These are phyloP conservation scores for Globomyces sp. DNA, from an alignment of 371 early-diverging fungal genomes.

Conservation along the genomic window DNA sequence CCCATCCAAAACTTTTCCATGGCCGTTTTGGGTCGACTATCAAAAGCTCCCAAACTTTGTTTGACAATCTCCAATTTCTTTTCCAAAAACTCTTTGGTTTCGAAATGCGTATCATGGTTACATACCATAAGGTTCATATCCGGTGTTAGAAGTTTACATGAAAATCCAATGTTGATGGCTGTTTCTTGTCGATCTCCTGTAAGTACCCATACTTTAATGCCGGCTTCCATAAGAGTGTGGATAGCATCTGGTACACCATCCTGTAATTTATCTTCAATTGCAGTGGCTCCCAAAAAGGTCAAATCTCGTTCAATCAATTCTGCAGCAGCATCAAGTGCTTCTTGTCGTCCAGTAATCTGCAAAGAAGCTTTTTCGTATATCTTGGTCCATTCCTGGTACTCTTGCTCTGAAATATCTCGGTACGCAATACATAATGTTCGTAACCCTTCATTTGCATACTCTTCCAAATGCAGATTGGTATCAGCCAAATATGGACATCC, in stretches of 20 bases:
- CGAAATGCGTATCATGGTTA: slow-evolving; percentile 55
- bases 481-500: slow-evolving; percentile 37
- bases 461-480: slow-evolving; percentile 46
- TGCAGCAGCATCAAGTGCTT: slow-evolving; percentile 72
- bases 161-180: slow-evolving; percentile 91
- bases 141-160: slow-evolving; percentile 65
- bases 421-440: slow-evolving; percentile 83
- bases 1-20: slow-evolving; percentile 16
- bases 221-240: slow-evolving; percentile 87
- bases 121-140: slow-evolving; percentile 63
- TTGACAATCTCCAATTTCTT: slow-evolving; percentile 42
- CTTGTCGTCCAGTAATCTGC: slow-evolving; percentile 75
- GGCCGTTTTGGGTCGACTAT: background rate
- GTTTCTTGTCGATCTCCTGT: slow-evolving; percentile 99
- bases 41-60: background rate
- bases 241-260: slow-evolving; percentile 97
- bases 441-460: slow-evolving; percentile 80
- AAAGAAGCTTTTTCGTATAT: slow-evolving; percentile 73
- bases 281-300: slow-evolving; percentile 91
- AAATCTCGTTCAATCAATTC: slow-evolving; percentile 87
- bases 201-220: slow-evolving; percentile 77
- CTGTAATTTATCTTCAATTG: slow-evolving; percentile 98
- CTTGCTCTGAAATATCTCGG: slow-evolving; percentile 66
- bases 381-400: slow-evolving; percentile 74
- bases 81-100: slow-evolving; percentile 50